phyloP scores from a whole-genome alignment of 2,329 filamentous ascomycete species.

The Chrysoporthe austroafricana region DNA sequence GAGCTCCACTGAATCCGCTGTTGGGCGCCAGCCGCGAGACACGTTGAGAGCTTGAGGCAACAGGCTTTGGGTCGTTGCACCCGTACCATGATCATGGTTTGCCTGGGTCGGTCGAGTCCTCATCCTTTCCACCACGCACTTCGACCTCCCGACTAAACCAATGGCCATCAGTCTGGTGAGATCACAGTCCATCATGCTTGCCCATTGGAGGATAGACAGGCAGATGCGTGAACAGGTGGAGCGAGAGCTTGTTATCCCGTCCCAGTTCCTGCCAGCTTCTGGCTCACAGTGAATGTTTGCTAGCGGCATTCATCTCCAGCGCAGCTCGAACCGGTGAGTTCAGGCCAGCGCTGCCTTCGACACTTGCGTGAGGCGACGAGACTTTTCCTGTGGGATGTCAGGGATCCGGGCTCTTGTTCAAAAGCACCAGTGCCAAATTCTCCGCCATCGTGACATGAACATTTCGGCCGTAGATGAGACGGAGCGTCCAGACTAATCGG shows the following conservation, averaged over 20 bases:
- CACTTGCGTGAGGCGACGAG: constrained; percentile 7
- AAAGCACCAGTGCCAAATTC: constrained; percentile 14
- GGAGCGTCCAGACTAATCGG: neutral
- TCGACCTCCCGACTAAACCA: constrained; percentile 13
- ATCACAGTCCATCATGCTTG: constrained; percentile 19
- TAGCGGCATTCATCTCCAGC: constrained; percentile 18
- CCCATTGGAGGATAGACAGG: constrained; percentile 17
- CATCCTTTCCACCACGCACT: neutral
- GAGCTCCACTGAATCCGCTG: neutral
- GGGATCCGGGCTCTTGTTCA: constrained; percentile 1
- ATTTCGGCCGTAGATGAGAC: constrained; percentile 5
- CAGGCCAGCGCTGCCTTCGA: constrained; percentile 10
- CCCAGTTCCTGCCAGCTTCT: constrained; percentile 20
- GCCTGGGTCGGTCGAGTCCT: constrained; percentile 8
- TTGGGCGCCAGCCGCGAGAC: constrained; percentile 11
- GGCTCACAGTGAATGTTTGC: constrained; percentile 12
- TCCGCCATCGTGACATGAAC: constrained; percentile 26
- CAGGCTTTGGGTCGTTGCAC: constrained; percentile 19
- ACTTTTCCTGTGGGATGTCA: constrained; percentile 10
- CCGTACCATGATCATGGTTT: constrained; percentile 13
- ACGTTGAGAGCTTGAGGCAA: neutral
- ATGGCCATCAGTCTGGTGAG: constrained; percentile 15
- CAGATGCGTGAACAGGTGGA: constrained; percentile 27
- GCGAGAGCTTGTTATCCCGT: constrained; percentile 16
- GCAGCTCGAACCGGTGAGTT: neutral